Conservation (phyloP, 208 protist species). For the Leishmania tarentolae region DNA sequence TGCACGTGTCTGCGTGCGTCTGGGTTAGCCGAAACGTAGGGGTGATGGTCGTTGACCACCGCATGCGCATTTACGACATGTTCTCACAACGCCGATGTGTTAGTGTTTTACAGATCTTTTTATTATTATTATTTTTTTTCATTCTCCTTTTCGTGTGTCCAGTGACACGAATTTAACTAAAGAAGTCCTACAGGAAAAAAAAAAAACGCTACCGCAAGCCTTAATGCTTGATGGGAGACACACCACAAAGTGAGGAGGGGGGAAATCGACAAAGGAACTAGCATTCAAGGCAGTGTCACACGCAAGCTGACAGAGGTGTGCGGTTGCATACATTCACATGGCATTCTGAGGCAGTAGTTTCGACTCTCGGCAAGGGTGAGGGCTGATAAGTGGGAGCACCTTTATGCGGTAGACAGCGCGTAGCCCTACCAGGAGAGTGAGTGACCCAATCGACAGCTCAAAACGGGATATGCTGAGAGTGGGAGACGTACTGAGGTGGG, state of each 20-base stretch:
- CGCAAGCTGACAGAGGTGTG: background rate
- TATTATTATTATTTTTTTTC: background rate
- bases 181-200: background rate
- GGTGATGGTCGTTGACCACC: background rate
- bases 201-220: background rate
- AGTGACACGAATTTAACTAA: background rate
- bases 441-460: background rate
- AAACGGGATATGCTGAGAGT: background rate
- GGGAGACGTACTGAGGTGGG: background rate
- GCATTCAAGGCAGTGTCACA: background rate
- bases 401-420: background rate
- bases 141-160: background rate
- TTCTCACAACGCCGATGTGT: background rate
- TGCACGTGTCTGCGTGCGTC: background rate
- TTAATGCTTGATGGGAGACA: background rate
- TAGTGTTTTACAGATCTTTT: background rate
- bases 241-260: background rate
- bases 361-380: background rate
- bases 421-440: background rate
- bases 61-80: background rate
- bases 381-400: background rate
- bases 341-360: background rate
- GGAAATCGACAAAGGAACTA: background rate
- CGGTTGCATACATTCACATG: background rate
- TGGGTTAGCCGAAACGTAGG: background rate